Base-by-base conservation (phyloP, 352 stramenopile genomes). In the Globisporangium radiosum region DNA sequence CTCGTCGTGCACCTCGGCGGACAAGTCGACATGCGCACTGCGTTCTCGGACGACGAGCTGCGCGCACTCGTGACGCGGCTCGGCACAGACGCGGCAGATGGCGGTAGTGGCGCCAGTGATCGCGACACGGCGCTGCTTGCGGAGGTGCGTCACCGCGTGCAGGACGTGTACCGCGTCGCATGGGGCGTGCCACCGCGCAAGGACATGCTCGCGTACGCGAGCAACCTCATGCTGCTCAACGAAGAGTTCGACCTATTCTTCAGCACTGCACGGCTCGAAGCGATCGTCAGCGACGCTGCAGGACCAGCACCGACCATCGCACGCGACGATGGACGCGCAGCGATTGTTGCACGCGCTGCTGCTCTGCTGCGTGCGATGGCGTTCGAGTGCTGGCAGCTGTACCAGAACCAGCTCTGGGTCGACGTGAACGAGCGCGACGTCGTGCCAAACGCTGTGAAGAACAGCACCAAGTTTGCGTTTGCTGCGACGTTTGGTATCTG, bases 351-450 rank as follows among this genome's bases (percentile, higher is more conserved):
- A 33, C 36, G 52, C 5, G 58, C 81, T 15, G 73, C 72, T 1
- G 47, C 25, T 7, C 17, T 71, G 11, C 51, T 92, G 15, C 61
- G 73, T 36, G 66, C 57, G 0, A 56, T 78, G 1, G 69, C 81
- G 25, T 87, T 87, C 45, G 78, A 90, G 53, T 50, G 88, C 1
- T 93, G 83, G 83, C 71, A 91, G 19, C 52, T 84, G 8, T 93
- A 93, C 38, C 81, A 91, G 59, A 91, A 93, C 51, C 83, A 91
- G 63, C 69, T 93, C 1, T 83, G 73, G 61, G 58, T 72, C 2
- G 83, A 93, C 42, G 52, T 90, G n/a, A 71, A 71, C 44, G 76
- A 87, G 48, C 75, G 74, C 48, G 81, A 90, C 61, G 54, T 88
- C 25, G 67, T 78, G 17, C 68, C 71, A 33, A 63, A 62, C 4